Evolutionary conservation across 2,329 filamentous ascomycete species (phyloP), one percentile per base, ranked within the genome.

Genomic region (Biscogniauxia marginata): DNA sequence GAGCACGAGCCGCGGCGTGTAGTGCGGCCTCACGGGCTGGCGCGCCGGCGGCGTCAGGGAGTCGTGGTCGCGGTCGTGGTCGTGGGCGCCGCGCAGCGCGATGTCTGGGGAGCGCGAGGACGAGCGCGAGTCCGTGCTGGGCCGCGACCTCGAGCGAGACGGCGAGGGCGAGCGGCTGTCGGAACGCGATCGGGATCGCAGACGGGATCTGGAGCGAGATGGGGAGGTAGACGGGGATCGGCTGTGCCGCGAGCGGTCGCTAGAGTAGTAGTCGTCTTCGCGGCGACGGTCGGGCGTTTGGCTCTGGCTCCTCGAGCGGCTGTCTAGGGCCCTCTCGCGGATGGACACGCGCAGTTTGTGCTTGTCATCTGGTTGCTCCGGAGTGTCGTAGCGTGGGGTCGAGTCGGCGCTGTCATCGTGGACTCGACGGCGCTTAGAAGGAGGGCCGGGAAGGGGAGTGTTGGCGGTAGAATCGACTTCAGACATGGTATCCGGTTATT

Each of bases 1-100:
- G 19, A 97, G 81, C 19, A 88, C 82, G 61, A 93, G 83, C 52
- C 85, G 84, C 30, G 86, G 82, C 45, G 77, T 82, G 75, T 92
- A 96, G 69, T 88, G 80, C 16, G 92, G 81, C 21, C 74, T 75
- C 20, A 79, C 77, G 3, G 84, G 82, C 58, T 85, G 80, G 21
- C 70, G 51, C 7, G 70, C 72, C 24, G 73, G 74, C 39, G 71
- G 72, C 7, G 57, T 59, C 7, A 55, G 54, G n/a, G 59, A 20
- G 7, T 54, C 53, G 52, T 46, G 46, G 49, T 58, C 54, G 21
- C 56, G 19, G 7, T 53, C 53, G 52, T 48, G 48, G 49, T 57
- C 53, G 21, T 57, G 52, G 46, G 49, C 59, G 43, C 57, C 50
- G 39, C 47, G 60, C 18, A 65, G 53, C 3, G 65, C 63, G 1